Evolutionary conservation across 1,284 basidiomycete genomes (phyloP), one percentile per base, ranked within the genome.

Genomic region (Farysia itapuensis): DNA sequence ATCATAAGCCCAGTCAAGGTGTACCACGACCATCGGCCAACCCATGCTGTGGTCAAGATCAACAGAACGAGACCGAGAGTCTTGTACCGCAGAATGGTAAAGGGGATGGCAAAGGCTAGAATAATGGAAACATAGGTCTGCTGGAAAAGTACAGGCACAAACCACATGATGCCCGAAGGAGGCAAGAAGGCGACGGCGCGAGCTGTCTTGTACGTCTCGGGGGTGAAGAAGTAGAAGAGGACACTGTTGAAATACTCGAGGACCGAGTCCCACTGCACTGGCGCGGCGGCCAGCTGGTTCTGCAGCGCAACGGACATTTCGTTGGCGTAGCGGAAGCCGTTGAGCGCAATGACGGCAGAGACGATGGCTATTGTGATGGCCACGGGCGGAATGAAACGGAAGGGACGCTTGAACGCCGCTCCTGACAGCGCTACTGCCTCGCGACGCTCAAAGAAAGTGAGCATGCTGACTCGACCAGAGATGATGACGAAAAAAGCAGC

Each of bases 21-120:
- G 48, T 67, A 69, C 64, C 66, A 71, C 11, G 54, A 58, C 38
- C 48, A 71, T 3, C 48, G 14, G 1, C 68, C 68, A 14, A 71
- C 52, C 68, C 66, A 71, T 12, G 51, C 64, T 16, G 68, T 60
- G 11, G 52, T 46, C 19, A 61, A 26, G 31, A 60, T 59, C 32
- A 71, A 39, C 28, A 52, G 19, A 9, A 47, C 31, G 35, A 67
- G 40, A 7, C 61, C 61, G 18, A 64, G 21, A 24, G 52, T 51
- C 46, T 68, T 71, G 40, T 64, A 64, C 21, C 56, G 41, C 13
- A 65, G 16, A 4, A 59, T 43, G 23, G 56, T 57, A 29, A 51
- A 63, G 11, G 68, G 68, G 20, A 71, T 34, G 2, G 54, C 35
- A 26, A 49, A 64, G 6, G 66, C 57, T 9, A 66, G 44, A 16